Evolutionary conservation across 805 yeast genomes (phyloP), one percentile per base, ranked within the genome.

Genomic region (Kazachstania psychrophila): DNA sequence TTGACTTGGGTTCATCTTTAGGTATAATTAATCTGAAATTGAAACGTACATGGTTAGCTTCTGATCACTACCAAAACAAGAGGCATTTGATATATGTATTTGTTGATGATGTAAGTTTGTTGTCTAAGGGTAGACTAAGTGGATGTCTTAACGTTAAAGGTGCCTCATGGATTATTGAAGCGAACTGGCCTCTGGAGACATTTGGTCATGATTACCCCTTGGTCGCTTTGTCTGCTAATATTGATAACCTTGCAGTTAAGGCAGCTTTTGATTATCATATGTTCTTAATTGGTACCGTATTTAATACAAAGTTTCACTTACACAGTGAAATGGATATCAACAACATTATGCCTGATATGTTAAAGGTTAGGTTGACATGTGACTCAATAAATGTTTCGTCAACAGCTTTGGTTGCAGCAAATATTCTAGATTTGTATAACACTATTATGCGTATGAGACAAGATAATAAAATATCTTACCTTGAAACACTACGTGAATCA

Each of bases 371-470:
- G 2, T 54, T 72, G 2, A 61, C 63, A 9, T 66, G 79, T 43
- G 74, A 66, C 2, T 62, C 73, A 0, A 65, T 79, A 12, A 74
- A 73, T 39, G 50, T 84, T 2, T 85, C 73, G 49, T 64, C 81
- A 41, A 88, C 97, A 0, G 86, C 95, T 0, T 67, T 92, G 50
- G 79, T 94, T 0, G 92, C 92, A 0, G 79, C 95, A 0, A 86
- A 82, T 49, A 64, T 85, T 22, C 68, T 79, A 44, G 96, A 88
- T 56, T 78, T 92, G 31, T 72, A 74, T 49, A 77, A 77, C 38
- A 77, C 92, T 2, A 61, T 84, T 14, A 58, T 71, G 34, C 67
- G 95, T 47, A 77, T 87, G 65, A 67, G 75, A 26, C 82, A 79
- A 46, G 95, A 85, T 44, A 79, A 75, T 45, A 70, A 69, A 43